A percentile compares a stretch with the other conserved stretches of the same genome.
These are phyloP conservation scores for Sporothrix curviconia DNA, from an alignment of 2,329 filamentous ascomycete species.

Conservation along the genomic window DNA sequence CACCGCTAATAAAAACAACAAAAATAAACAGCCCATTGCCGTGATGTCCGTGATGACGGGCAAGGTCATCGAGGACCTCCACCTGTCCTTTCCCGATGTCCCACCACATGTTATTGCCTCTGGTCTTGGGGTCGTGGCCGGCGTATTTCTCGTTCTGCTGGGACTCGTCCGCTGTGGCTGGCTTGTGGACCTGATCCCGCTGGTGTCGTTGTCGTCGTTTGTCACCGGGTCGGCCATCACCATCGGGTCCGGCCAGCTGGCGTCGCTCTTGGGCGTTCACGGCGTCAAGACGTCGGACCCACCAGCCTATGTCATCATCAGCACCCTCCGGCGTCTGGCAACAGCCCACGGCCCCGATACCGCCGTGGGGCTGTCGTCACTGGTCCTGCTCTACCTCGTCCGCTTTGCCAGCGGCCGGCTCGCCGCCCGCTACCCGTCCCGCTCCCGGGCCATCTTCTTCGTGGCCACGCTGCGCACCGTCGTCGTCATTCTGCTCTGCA, in stretches of 20 bases:
- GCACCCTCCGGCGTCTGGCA: slow-evolving; percentile 34
- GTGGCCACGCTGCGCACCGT: slow-evolving; percentile 66
- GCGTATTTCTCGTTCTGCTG: slow-evolving; percentile 37
- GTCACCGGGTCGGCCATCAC: slow-evolving; percentile 46
- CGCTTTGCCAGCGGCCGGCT: slow-evolving; percentile 53
- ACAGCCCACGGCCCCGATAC: slow-evolving; percentile 53
- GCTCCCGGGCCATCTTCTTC: slow-evolving; percentile 64
- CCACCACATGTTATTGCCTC: slow-evolving; percentile 37
- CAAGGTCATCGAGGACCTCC: slow-evolving; percentile 37
- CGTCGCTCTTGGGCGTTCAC: slow-evolving; percentile 36
- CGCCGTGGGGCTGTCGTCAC: slow-evolving; percentile 62
- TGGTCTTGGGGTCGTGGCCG: slow-evolving; percentile 39
- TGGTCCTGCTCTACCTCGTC: slow-evolving; percentile 60
- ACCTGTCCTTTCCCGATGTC: slow-evolving; percentile 28
- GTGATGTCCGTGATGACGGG: slow-evolving; percentile 46
- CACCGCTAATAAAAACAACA: no score
- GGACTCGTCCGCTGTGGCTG: slow-evolving; percentile 43
- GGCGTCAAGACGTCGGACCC: slow-evolving; percentile 39
- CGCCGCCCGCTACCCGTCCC: slow-evolving; percentile 53
- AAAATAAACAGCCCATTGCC: no score
- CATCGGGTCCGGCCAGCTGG: slow-evolving; percentile 43
- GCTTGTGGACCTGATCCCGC: slow-evolving; percentile 46
- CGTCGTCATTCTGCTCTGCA: slow-evolving; percentile 77
- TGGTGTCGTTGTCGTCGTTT: slow-evolving; percentile 44
- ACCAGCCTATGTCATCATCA: slow-evolving; percentile 40